Evolutionary conservation across 371 early-diverging fungal species (phyloP), one percentile per base, ranked within the genome.

Genomic region (Mucor racemosus): DNA sequence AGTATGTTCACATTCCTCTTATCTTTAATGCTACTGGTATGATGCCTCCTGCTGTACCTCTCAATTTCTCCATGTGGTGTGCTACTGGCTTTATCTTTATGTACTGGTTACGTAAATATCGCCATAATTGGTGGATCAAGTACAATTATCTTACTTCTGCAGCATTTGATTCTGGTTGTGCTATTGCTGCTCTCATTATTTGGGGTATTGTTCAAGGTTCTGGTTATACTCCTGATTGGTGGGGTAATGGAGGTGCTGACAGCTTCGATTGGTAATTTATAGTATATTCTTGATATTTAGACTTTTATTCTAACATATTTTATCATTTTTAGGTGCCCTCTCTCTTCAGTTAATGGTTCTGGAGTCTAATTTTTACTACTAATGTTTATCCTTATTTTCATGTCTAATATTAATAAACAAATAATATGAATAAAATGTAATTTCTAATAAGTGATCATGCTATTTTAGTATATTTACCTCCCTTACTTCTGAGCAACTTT

Each of bases 71-170:
- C 57, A 86, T 86, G 65, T 91, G 91, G 91, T 88, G 86, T 59
- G 62, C 71, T 21, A 69, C 82, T 15, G 89, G 89, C 58, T 86
- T 90, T 69, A 41, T 91, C 14, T 91, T 90, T 69, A 88, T 90
- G 80, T 90, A 69, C 70, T 77, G 74, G 35, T 40, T 88, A 10
- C 84, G 83, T 66, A 76, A 77, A 60, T 85, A 88, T 60, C 73
- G 73, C 7, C 66, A 76, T 35, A 76, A 79, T 1, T 92, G 92
- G 92, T 93, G 90, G 85, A 65, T 76, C 46, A 79, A 87, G 36
- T 91, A 90, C 72, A 90, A 87, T 72, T 92, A 91, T 67, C 82
- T 91, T 13, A 79, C 92, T 7, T 90, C 92, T 7, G 92, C 92
- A 6, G 92, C 89, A 2, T 74, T 92, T 55, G 92, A 92, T 67